Evolutionary conservation across 106 monocot genomes (phyloP).

Genomic region (Posidonia australis): DNA sequence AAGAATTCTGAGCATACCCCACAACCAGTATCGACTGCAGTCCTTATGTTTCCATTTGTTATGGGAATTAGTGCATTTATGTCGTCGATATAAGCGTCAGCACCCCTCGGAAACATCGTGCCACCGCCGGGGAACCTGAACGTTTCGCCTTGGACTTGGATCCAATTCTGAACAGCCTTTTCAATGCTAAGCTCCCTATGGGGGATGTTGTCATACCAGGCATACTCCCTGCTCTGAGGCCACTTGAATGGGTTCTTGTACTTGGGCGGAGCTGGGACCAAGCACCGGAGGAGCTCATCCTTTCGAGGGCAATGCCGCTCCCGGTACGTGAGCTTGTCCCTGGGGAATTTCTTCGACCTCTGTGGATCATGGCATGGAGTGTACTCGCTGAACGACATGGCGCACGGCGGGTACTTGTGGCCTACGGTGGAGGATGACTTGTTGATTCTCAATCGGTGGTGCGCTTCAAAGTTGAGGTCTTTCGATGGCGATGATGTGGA

Average conservation of each 20-base stretch:
- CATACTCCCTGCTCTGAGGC: conserved; percentile 34
- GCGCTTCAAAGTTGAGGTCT: conserved; percentile 45
- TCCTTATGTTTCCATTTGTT: conserved; percentile 44
- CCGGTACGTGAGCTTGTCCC: conserved; percentile 42
- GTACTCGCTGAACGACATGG: conserved; percentile 44
- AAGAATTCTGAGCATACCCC: conserved; percentile 26
- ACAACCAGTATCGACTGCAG: conserved; percentile 66
- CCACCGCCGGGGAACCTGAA: conserved; percentile 66
- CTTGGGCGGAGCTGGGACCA: conserved; percentile 49
- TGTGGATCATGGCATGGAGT: conserved; percentile 57
- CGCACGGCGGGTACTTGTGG: conserved; percentile 27
- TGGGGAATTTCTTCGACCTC: conserved; percentile 35
- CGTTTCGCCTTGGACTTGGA: conserved; percentile 48
- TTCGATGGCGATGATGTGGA: not conserved
- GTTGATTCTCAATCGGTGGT: conserved; percentile 35
- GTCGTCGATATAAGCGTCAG: conserved; percentile 67
- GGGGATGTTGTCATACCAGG: conserved; percentile 47
- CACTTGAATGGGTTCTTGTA: conserved; percentile 62
- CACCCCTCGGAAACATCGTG: conserved; percentile 64
- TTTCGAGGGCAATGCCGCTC: conserved; percentile 54
- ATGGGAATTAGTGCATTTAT: conserved; percentile 38
- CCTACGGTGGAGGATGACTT: not conserved
- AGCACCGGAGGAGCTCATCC: conserved; percentile 34
- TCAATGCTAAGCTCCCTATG: conserved; percentile 57
- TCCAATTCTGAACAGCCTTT: conserved; percentile 74